These are phyloP conservation scores for Forsythia suspensa DNA, from an alignment of 257 asterid species.

Conservation along the genomic window DNA sequence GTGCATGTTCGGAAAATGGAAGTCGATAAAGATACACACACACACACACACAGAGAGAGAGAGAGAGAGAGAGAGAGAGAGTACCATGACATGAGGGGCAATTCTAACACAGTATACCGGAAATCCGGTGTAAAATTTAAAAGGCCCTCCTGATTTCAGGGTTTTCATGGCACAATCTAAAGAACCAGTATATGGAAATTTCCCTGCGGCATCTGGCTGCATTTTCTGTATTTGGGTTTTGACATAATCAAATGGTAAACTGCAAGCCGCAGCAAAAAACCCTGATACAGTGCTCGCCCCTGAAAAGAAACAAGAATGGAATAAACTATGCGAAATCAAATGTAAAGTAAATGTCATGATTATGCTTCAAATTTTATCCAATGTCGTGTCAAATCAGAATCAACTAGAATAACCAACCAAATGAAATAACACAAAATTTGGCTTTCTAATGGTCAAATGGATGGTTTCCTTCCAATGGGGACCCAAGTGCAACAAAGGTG, in stretches of 20 bases:
- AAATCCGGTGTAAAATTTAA: slow-evolving; percentile 89
- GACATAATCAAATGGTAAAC: slow-evolving; percentile 92
- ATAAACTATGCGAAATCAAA: neutral
- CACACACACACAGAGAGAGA: too few relatives aligned
- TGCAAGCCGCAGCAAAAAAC: slow-evolving; percentile 88
- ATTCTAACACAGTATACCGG: slow-evolving; percentile 94
- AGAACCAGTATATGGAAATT: slow-evolving; percentile 82
- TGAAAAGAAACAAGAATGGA: slow-evolving; percentile 25
- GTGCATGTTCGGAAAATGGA: neutral
- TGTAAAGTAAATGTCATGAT: neutral
- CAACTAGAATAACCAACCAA: neutral
- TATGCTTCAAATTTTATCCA: neutral
- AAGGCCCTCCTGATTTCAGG: slow-evolving; percentile 76
- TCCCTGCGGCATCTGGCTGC: slow-evolving; percentile 92
- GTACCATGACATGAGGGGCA: slow-evolving; percentile 99
- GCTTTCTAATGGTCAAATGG: too few relatives aligned
- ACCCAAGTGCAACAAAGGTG: too few relatives aligned
- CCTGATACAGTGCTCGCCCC: slow-evolving; percentile 93
- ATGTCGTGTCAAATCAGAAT: neutral
- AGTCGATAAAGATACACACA: neutral
- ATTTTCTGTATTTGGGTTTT: slow-evolving; percentile 97
- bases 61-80: too few relatives aligned
- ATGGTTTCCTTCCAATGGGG: too few relatives aligned
- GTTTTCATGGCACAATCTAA: slow-evolving; percentile 79
- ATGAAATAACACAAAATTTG: too few relatives aligned